phyloP scores from a whole-genome alignment of 208 protist species.

The Leishmania arabica region DNA sequence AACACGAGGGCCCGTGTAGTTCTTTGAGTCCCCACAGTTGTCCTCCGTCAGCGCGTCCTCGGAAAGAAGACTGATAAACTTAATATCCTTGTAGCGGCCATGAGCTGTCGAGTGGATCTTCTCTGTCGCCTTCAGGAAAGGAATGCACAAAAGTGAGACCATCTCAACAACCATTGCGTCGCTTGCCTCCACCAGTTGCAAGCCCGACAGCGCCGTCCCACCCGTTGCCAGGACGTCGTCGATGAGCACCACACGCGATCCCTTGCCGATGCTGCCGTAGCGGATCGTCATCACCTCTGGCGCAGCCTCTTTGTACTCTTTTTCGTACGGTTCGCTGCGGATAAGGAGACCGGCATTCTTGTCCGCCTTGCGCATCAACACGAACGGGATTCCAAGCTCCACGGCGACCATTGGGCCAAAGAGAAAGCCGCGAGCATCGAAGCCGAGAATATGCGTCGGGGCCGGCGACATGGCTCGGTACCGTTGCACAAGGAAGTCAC shows the following conservation, averaged over 20 bases:
- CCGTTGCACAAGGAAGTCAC: conserved; percentile 82
- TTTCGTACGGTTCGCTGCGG: conserved; percentile 85
- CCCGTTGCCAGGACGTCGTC: conserved; percentile 94
- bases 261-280: conserved; percentile 64
- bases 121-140: conserved; percentile 65
- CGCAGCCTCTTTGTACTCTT: conserved; percentile 88
- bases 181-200: conserved; percentile 86
- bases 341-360: conserved; percentile 90
- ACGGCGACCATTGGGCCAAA: conserved; percentile 89
- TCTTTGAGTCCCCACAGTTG: conserved; percentile 77
- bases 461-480: conserved; percentile 66
- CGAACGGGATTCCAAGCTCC: conserved; percentile 87
- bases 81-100: conserved; percentile 73
- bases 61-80: conserved; percentile 65
- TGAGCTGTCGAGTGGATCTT: conserved; percentile 66
- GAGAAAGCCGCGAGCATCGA: conserved; percentile 92
- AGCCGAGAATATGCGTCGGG: conserved; percentile 85
- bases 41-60: conserved; percentile 64
- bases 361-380: conserved; percentile 90
- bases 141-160: conserved; percentile 55
- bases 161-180: conserved; percentile 79
- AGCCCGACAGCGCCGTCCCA: conserved; percentile 86
- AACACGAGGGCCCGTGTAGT: conserved; percentile 67
- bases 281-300: conserved; percentile 89
- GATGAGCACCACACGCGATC: conserved; percentile 87